Conservation (phyloP, 345 rosid genomes). For the Populus pruinosa region DNA sequence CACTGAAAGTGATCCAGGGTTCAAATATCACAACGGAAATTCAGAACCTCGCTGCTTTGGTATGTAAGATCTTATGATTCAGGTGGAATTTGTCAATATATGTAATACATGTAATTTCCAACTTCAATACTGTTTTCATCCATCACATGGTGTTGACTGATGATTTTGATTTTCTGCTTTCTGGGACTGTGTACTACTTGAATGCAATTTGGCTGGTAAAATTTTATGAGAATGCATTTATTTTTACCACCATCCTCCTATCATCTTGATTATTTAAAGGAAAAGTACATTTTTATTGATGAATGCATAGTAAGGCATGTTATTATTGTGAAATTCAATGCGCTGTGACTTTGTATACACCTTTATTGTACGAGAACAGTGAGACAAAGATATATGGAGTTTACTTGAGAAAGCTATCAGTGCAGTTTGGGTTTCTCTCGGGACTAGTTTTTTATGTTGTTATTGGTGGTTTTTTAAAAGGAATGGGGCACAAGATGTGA, state of each 20-base stretch:
- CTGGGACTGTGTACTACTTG: neutral
- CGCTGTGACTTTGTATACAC: neutral
- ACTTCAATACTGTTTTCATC: too few relatives aligned
- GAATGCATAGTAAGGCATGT: neutral
- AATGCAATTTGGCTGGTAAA: neutral
- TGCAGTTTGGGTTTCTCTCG: neutral
- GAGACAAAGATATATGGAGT: neutral
- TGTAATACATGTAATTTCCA: neutral
- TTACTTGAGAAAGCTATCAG: neutral
- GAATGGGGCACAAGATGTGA: neutral
- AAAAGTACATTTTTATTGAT: neutral
- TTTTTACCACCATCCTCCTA: neutral
- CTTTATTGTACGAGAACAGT: neutral
- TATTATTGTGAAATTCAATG: neutral
- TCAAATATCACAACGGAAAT: conserved; percentile 92
- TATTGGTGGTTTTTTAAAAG: neutral
- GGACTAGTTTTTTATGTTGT: neutral
- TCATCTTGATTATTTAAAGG: too few relatives aligned
- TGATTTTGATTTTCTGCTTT: neutral
- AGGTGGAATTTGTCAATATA: neutral
- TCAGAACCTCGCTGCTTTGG: conserved; percentile 94
- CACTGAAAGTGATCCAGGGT: conserved; percentile 82
- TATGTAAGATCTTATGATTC: conserved; percentile 23
- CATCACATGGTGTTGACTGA: neutral
- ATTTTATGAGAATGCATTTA: neutral